These are phyloP conservation scores for Phalaenopsis equestris DNA, from an alignment of 106 monocot genomes.

Conservation along the genomic window DNA sequence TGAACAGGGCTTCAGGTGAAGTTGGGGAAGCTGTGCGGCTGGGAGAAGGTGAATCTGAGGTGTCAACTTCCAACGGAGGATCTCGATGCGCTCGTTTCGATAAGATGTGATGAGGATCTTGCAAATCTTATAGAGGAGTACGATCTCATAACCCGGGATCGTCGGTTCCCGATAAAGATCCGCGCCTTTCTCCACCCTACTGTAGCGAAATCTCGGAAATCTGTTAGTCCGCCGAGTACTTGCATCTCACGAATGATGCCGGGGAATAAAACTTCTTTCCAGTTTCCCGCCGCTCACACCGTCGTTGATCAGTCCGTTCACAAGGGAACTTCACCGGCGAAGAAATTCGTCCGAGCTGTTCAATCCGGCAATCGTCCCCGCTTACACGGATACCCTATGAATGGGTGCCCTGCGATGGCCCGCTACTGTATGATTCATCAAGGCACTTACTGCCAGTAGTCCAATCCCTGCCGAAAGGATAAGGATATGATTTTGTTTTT, in stretches of 20 bases:
- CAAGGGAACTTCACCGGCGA: neutral
- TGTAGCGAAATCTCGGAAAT: neutral
- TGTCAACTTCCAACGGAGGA: slow-evolving; percentile 85
- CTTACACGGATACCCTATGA: neutral
- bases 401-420: neutral
- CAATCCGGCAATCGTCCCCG: neutral
- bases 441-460: neutral
- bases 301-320: neutral
- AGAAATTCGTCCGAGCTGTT: neutral
- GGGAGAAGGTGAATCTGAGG: slow-evolving; percentile 33
- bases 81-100: slow-evolving; percentile 69
- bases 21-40: slow-evolving; percentile 63
- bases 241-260: neutral
- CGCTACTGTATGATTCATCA: neutral
- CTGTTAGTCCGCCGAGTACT: neutral
- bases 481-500: neutral
- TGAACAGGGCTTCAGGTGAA: slow-evolving; percentile 46
- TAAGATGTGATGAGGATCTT: slow-evolving; percentile 75
- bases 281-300: neutral
- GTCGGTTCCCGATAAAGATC: slow-evolving; percentile 41
- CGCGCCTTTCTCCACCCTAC: slow-evolving; percentile 54
- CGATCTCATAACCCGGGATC: slow-evolving; percentile 40
- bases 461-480: neutral
- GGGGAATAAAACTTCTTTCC: neutral
- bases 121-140: slow-evolving; percentile 74